These are phyloP conservation scores for Ascochyta lentis DNA, from an alignment of 2,329 filamentous ascomycete species.

Conservation along the genomic window DNA sequence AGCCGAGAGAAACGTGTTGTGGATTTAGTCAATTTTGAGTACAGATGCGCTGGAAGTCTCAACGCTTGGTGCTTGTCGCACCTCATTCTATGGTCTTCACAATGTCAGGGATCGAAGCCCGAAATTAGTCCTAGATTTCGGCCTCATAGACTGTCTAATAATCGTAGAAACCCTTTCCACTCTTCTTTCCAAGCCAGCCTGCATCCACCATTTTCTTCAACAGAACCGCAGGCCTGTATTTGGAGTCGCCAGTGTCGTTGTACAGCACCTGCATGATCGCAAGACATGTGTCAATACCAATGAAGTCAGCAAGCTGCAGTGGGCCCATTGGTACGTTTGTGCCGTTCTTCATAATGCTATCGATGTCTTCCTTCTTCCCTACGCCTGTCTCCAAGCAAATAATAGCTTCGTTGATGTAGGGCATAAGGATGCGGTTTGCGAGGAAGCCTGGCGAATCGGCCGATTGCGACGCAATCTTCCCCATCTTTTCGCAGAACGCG, in stretches of 20 bases:
- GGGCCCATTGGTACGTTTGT: slow-evolving; percentile 99
- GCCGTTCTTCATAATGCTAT: slow-evolving; percentile 98
- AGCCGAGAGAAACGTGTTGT: too few species aligned
- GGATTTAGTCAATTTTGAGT: not conserved
- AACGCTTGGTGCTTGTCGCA: too few species aligned
- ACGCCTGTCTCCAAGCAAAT: slow-evolving; percentile 95
- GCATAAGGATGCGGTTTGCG: slow-evolving; percentile 97
- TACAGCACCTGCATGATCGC: slow-evolving; percentile 97
- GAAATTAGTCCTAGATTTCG: not conserved
- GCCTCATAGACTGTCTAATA: slow-evolving; percentile 59
- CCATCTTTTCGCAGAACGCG: slow-evolving; percentile 88
- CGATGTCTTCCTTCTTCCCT: slow-evolving; percentile 87
- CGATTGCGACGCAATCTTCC: slow-evolving; percentile 86
- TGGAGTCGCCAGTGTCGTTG: slow-evolving; percentile 89
- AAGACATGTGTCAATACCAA: slow-evolving; percentile 93
- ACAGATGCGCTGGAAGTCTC: not conserved
- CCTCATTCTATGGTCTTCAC: too few species aligned
- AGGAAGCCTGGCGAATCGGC: slow-evolving; percentile 93
- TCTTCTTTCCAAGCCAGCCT: slow-evolving; percentile 97
- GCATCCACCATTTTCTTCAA: slow-evolving; percentile 96
- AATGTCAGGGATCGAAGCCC: too few species aligned
- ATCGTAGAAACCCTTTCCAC: slow-evolving; percentile 93
- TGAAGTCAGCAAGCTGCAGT: slow-evolving; percentile 92
- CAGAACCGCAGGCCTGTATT: slow-evolving; percentile 89
- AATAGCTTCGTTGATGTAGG: slow-evolving; percentile 98